Evolutionary conservation across 192 early-diverging fungal genomes (phyloP).

Genomic region (Entrophospora sp.): DNA sequence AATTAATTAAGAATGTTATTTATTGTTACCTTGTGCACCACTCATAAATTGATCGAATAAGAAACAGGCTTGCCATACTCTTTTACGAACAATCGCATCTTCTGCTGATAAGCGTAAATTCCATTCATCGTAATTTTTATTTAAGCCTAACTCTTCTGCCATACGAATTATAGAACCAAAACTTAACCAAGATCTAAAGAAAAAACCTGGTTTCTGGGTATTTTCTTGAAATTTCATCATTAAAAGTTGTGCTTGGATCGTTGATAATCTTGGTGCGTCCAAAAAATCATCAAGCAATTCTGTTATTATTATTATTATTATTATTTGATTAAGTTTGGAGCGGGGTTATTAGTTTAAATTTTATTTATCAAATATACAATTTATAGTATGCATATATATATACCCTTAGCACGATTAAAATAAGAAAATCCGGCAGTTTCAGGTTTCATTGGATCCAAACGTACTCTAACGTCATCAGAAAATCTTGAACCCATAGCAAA

Average conservation of each 20-base stretch:
- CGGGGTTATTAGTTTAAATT: no score
- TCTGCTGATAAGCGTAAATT: neutral
- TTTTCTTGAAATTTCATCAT: conserved; percentile 44
- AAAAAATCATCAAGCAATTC: conserved; percentile 35
- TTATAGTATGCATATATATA: no score
- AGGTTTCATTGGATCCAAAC: neutral
- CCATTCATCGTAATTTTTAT: conserved; percentile 37
- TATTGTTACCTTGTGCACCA: conserved; percentile 2
- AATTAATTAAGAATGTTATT: neutral
- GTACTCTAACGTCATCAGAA: neutral
- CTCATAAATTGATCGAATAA: conserved; percentile 27
- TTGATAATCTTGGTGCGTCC: conserved; percentile 40
- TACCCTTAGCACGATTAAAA: conserved; percentile 3
- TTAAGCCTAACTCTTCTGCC: conserved; percentile 65
- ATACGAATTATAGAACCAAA: conserved; percentile 57
- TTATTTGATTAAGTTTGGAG: neutral
- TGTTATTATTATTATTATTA: neutral
- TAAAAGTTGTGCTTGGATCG: conserved; percentile 39
- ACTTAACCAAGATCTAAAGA: conserved; percentile 37
- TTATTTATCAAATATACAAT: no score
- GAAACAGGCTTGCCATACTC: conserved; percentile 9
- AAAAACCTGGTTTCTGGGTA: conserved; percentile 31
- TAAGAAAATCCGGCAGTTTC: neutral
- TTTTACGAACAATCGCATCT: neutral
- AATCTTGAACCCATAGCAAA: conserved; percentile 30